These are phyloP conservation scores for Hypomyces rosellus DNA, from an alignment of 2,329 filamentous ascomycete genomes.

Conservation along the genomic window DNA sequence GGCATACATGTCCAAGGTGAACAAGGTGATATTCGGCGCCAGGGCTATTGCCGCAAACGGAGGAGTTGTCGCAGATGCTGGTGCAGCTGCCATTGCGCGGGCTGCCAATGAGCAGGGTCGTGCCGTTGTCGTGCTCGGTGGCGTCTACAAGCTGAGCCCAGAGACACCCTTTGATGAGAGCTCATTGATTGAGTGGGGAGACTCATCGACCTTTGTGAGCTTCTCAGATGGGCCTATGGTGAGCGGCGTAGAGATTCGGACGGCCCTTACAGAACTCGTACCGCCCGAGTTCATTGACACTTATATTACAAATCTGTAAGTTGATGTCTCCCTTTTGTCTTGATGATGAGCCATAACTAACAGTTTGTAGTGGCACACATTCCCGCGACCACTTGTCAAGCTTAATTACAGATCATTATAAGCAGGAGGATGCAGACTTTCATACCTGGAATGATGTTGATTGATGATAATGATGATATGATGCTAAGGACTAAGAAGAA, in stretches of 20 bases:
- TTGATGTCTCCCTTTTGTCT: slow-evolving; percentile 9
- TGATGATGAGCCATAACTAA: neutral
- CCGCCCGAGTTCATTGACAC: slow-evolving; percentile 68
- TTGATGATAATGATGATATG: slow-evolving; percentile 12
- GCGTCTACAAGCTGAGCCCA: slow-evolving; percentile 90
- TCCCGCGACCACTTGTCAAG: slow-evolving; percentile 66
- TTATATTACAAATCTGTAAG: slow-evolving; percentile 72
- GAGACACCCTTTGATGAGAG: slow-evolving; percentile 81
- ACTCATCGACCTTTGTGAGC: slow-evolving; percentile 66
- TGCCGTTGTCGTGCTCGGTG: slow-evolving; percentile 81
- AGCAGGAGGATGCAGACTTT: slow-evolving; percentile 63
- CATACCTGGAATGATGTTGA: slow-evolving; percentile 38
- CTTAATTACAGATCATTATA: slow-evolving; percentile 70
- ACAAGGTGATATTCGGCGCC: slow-evolving; percentile 88
- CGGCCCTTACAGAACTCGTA: slow-evolving; percentile 77
- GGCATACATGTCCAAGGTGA: slow-evolving; percentile 90
- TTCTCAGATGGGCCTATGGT: slow-evolving; percentile 78
- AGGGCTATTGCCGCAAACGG: slow-evolving; percentile 86
- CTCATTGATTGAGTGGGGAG: slow-evolving; percentile 78
- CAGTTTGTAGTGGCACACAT: slow-evolving; percentile 50
- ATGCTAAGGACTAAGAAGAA: neutral
- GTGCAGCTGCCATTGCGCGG: slow-evolving; percentile 75
- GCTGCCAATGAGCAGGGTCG: slow-evolving; percentile 77
- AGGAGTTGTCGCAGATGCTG: slow-evolving; percentile 74
- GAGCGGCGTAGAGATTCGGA: slow-evolving; percentile 69